phyloP scores from a whole-genome alignment of 2,329 filamentous ascomycete species.

The Fusarium siculi region DNA sequence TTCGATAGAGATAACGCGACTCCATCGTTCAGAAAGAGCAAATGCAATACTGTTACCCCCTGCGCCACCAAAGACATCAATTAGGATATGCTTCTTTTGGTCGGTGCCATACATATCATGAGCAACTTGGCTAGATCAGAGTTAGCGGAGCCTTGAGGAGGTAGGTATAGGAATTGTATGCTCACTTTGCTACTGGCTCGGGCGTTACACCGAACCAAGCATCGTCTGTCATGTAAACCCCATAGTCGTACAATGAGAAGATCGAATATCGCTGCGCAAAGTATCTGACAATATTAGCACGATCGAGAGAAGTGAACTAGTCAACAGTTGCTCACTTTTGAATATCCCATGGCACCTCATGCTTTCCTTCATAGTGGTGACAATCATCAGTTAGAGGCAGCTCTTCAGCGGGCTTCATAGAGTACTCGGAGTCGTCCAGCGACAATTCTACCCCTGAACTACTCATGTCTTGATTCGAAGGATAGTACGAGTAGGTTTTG shows the following conservation, averaged over 20 bases:
- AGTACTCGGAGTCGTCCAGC: conserved; percentile 31
- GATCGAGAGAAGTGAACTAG: not conserved
- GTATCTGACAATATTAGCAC: conserved; percentile 68
- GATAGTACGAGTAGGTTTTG: not conserved
- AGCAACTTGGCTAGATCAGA: conserved; percentile 73
- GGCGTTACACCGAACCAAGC: conserved; percentile 98
- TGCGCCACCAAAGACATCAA: conserved; percentile 91
- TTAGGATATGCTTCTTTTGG: conserved; percentile 70
- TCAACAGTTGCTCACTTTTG: conserved; percentile 74
- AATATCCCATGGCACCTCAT: conserved; percentile 83
- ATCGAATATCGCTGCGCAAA: conserved; percentile 90
- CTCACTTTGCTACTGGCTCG: conserved; percentile 86
- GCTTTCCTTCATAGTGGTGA: conserved; percentile 77
- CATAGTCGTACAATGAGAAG: conserved; percentile 87
- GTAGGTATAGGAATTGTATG: conserved; percentile 20
- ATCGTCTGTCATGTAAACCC: conserved; percentile 89
- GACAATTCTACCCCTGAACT: conserved; percentile 15
- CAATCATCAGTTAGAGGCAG: conserved; percentile 70
- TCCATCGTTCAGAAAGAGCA: conserved; percentile 81
- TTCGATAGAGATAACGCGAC: conserved; percentile 88
- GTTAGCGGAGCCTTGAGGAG: conserved; percentile 1
- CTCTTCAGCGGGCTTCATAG: conserved; percentile 55
- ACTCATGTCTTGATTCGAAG: conserved; percentile 17
- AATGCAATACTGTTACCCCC: conserved; percentile 98
- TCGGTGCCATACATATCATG: conserved; percentile 71